Conservation (phyloP, 164 flowering plant genomes). For the Macadamia tetraphylla region DNA sequence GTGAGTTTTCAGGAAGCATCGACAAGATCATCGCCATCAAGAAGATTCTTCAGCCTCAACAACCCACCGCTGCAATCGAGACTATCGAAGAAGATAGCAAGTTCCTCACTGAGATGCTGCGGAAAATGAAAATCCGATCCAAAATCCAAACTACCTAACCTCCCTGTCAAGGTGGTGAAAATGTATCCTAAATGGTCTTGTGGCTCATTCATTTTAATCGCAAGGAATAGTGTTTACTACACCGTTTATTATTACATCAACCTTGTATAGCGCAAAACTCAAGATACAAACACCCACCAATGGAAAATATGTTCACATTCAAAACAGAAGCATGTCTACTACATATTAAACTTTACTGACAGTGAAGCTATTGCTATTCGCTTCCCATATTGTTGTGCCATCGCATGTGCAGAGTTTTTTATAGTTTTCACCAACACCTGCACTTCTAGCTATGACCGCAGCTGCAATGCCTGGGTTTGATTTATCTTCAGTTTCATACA, state of each 20-base stretch:
- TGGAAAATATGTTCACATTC: background rate
- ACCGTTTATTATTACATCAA: background rate
- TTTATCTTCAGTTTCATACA: constrained; percentile 66
- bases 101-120: too few relatives aligned
- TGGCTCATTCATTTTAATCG: background rate
- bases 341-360: constrained; percentile 41
- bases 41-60: too few relatives aligned
- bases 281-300: background rate
- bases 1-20: too few relatives aligned
- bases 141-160: too few relatives aligned
- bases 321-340: background rate
- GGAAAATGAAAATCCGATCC: too few relatives aligned
- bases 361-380: constrained; percentile 48
- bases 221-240: background rate
- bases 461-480: constrained; percentile 67
- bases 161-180: too few relatives aligned
- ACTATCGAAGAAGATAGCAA: too few relatives aligned
- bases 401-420: constrained; percentile 75
- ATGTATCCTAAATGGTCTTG: background rate
- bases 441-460: constrained; percentile 89
- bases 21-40: too few relatives aligned
- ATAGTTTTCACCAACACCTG: constrained; percentile 75
- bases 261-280: background rate
- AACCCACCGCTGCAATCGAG: too few relatives aligned
- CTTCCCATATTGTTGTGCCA: constrained; percentile 92